These are phyloP conservation scores for Groenewaldozyma sp. DNA, from an alignment of 1,139 yeast genomes.

Conservation along the genomic window DNA sequence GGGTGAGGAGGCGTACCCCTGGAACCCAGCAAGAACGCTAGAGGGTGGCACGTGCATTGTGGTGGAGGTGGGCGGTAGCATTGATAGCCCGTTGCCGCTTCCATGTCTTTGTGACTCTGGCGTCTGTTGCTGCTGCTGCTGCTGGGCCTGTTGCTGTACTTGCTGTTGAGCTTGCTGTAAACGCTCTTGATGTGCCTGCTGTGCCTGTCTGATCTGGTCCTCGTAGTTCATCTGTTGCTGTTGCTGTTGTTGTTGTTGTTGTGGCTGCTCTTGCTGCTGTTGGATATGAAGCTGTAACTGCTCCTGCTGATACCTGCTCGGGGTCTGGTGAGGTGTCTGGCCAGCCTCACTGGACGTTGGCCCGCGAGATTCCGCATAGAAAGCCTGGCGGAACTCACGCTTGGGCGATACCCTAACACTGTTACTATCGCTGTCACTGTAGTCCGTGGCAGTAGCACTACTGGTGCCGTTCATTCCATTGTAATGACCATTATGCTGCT, in stretches of 20 bases:
- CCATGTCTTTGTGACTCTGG: no score
- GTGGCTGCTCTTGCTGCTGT: neutral
- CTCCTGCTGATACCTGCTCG: slow-evolving; percentile 2
- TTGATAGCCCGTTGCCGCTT: no score
- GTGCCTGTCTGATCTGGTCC: no score
- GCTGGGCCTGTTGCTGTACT: neutral
- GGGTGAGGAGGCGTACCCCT: no score
- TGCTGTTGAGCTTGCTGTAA: no score
- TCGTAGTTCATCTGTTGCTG: no score
- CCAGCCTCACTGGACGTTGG: slow-evolving; percentile 10
- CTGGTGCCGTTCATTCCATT: neutral
- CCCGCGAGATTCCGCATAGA: slow-evolving; percentile 1
- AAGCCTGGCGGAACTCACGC: slow-evolving; percentile 15
- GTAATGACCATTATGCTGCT: neutral
- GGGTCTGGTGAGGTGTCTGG: slow-evolving; percentile 5
- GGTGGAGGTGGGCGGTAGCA: neutral
- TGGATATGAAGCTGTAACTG: neutral
- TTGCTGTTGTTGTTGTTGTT: no score
- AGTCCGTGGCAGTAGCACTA: neutral
- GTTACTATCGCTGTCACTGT: neutral
- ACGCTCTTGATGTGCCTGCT: no score
- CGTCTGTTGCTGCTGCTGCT: slow-evolving; percentile 1
- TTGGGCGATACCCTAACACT: slow-evolving; percentile 14
- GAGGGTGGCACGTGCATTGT: no score
- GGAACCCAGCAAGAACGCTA: no score